Evolutionary conservation across 306 rosid species (phyloP), one percentile per base, ranked within the genome.

Genomic region (Spatholobus suberectus): DNA sequence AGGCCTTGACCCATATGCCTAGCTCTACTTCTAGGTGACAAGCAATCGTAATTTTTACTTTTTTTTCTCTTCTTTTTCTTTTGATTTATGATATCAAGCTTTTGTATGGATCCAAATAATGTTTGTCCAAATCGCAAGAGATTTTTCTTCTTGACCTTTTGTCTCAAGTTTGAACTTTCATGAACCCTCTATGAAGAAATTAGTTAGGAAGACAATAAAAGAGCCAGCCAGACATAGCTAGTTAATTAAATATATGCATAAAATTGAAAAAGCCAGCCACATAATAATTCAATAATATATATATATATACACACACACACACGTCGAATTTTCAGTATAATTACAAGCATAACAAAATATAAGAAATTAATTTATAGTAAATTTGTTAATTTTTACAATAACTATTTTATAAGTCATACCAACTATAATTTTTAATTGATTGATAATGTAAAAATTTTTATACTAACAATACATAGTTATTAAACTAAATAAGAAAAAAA

Each of bases 181-280:
- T 15, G 24, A 38, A 15, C 9, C 3, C n/a, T 32, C 13, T 57
- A 38, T 6, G 23, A 40, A 76, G 17, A 77, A 46, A 66, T 10
- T 76, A 43, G 17, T 24, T 38, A 29, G 6, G 23, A 46, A 65
- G 21, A 32, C 9, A 65, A 63, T 27, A 61, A 27, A 26, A 29
- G 49, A 67, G 55, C 66, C 67, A 69, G 77, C 72, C 21, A 43
- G 21, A 58, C 27, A 40, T 18, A 40, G 11, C 35, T 18, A 74
- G 51, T 20, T 9, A 1, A 4, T 20, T 51, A 44, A 14, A 29
- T 7, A 8, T 49, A 35, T 13, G 32, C 32, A 75, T 29, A 27
- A 43, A 49, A 38, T 71, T 61, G 70, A 78, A 35, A 71, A 62
- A 6, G 59, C 76, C 80, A 78, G 70, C 80, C 40, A 55, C 41